Conservation (phyloP, 2,329 filamentous ascomycete genomes). For the Biscogniauxia marginata region DNA sequence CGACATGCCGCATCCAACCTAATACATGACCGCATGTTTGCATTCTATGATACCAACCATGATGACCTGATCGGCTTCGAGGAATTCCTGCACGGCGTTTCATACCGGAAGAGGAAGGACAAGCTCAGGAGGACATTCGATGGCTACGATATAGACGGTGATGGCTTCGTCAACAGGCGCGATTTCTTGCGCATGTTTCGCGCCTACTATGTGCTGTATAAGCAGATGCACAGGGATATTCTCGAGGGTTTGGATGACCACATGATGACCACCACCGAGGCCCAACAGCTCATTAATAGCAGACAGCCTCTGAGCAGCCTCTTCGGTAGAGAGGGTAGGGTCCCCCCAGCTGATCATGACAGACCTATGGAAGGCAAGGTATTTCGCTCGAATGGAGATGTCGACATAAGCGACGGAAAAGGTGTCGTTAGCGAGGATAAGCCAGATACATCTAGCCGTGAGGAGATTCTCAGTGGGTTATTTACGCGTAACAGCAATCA, state of each 20-base stretch:
- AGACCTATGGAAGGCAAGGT: conserved; percentile 66
- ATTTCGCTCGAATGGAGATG: conserved; percentile 60
- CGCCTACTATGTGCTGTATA: conserved; percentile 87
- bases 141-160: conserved; percentile 86
- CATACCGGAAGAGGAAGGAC: conserved; percentile 66
- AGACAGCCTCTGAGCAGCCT: conserved; percentile 72
- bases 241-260: conserved; percentile 76
- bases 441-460: conserved; percentile 58
- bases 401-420: conserved; percentile 60
- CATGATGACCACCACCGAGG: conserved; percentile 70
- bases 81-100: conserved; percentile 83
- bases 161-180: conserved; percentile 80
- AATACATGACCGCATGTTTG: conserved; percentile 94
- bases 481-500: conserved; percentile 39
- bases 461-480: conserved; percentile 57
- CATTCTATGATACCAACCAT: conserved; percentile 89
- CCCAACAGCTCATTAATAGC: conserved; percentile 72
- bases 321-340: conserved; percentile 70
- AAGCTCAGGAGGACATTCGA: conserved; percentile 75
- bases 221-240: conserved; percentile 84
- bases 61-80: conserved; percentile 88
- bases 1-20: conserved; percentile 79
- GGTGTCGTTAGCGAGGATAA: conserved; percentile 58
- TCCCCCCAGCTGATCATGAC: conserved; percentile 62
- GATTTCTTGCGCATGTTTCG: conserved; percentile 91